phyloP scores from a whole-genome alignment of 495 filamentous ascomycete genomes.

The Neurospora sp. region DNA sequence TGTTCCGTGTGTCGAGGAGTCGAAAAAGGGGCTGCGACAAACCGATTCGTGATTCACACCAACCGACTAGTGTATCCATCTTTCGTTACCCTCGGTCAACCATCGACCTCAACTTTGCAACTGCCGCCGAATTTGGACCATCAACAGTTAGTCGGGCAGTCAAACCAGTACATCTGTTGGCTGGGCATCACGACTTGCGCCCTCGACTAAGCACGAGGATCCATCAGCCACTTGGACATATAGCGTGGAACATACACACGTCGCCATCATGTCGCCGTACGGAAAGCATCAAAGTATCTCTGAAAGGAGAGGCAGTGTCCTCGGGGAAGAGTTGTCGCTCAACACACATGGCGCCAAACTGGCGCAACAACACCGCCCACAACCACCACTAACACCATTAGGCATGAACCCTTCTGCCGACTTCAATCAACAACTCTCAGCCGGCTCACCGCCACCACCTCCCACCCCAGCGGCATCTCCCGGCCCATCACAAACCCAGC shows the following conservation, averaged over 20 bases:
- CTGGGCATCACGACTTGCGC: neutral
- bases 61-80: neutral
- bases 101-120: neutral
- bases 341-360: conserved; percentile 38
- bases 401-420: conserved; percentile 41
- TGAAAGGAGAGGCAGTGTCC: conserved; percentile 32
- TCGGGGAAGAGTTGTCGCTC: conserved; percentile 35
- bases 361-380: conserved; percentile 34
- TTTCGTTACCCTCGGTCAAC: neutral
- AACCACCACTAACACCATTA: conserved; percentile 50
- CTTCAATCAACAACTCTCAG: conserved; percentile 39
- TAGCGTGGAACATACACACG: neutral
- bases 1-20: neutral
- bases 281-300: conserved; percentile 30
- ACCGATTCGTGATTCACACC: neutral
- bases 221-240: neutral
- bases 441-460: conserved; percentile 44
- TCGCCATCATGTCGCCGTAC: conserved; percentile 29
- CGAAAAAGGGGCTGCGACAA: neutral
- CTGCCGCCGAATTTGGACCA: neutral
- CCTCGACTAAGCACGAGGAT: neutral
- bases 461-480: conserved; percentile 49
- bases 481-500: conserved; percentile 40
- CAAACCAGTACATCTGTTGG: neutral
- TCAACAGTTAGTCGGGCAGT: neutral